Evolutionary conservation across 2,329 filamentous ascomycete species (phyloP), one percentile per base, ranked within the genome.

Genomic region (Cytospora paraplurivora): DNA sequence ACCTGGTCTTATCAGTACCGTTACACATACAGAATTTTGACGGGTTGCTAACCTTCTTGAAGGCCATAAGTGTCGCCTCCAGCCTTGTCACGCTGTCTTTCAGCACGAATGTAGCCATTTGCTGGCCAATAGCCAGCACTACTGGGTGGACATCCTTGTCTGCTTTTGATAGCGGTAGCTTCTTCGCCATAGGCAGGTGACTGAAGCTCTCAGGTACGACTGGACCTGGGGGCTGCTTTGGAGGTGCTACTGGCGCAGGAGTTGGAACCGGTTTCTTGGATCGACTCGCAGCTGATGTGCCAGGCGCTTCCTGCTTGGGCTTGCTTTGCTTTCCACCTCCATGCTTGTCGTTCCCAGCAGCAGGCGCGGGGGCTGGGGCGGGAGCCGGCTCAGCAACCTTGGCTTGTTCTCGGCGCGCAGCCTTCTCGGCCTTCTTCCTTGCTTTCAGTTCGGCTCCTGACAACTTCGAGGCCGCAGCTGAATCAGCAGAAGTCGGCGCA

Each of bases 51-150:
- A 93, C 92, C 80, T 89, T 87, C 75, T 96, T 96, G 74, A 99
- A 96, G 1, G 92, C 93, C 68, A 95, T 78, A 53, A 99, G 80
- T 70, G 93, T 98, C 37, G 92, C 90, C 67, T 97, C 89, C 71
- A 96, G 88, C 68, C 95, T 85, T 52, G 92, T 90, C 74, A 90
- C 96, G 73, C 92, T 96, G 68, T 96, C 95, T 71, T 90, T 93
- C 64, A 99, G 87, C 44, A 88, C 85, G 76, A 97, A 98, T 65
- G 88, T 88, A 70, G 89, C 90, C 83, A 98, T 93, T 76, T 97
- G 92, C 74, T 98, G 85, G 10, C 94, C 95, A 54, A 98, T 80
- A 1, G 90, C 87, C 68, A 97, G 80, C 2, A 99, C 88, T 1
- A 91, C 88, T 3, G 93, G 93, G 74, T 98, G 92, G 21, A 98